Evolutionary conservation across 768 basidiomycete genomes (phyloP), one percentile per base, ranked within the genome.

Genomic region (Russula sp.): DNA sequence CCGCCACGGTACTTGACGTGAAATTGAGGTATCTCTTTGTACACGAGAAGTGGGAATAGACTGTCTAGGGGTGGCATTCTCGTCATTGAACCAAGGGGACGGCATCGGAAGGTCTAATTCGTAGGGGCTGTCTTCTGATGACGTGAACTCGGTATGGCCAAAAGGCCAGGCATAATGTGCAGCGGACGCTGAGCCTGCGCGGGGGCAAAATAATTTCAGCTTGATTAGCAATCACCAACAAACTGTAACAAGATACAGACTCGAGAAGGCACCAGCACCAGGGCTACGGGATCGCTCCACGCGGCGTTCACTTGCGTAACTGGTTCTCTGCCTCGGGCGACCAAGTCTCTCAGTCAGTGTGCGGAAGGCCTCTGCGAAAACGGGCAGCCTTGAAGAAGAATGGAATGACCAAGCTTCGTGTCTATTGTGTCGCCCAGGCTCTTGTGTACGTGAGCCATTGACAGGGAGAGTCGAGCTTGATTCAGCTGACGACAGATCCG

Each of bases 271-370:
- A 44, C 59, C 40, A n/a, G 59, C 30, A 28, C 13, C 59, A 5
- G 64, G 64, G 40, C 64, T 65, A 28, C 64, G 59, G 20, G 64
- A 65, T 46, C 55, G 59, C 55, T 57, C 64, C 20, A 55, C 24
- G 26, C 32, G 54, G 9, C 32, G 30, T n/a, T 57, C 64, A 26
- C 49, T 32, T 38, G 55, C 56, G 36, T 51, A 46, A 40, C 51
- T 54, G 7, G 54, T 57, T 44, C 60, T 57, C 42, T 57, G 59
- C 49, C 59, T 61, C 26, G 59, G 53, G 40, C 63, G 63, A 28
- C 63, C 60, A 52, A 65, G 54, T 40, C 64, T 61, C 55, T 60
- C 59, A 36, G 59, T 55, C 38, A 65, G 26, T 16, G 59, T 65
- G 22, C 55, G 64, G 36, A 61, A 22, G 30, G 59, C 55, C 22